Evolutionary conservation across 768 basidiomycete species (phyloP).

Genomic region (Phallus indusiatus): DNA sequence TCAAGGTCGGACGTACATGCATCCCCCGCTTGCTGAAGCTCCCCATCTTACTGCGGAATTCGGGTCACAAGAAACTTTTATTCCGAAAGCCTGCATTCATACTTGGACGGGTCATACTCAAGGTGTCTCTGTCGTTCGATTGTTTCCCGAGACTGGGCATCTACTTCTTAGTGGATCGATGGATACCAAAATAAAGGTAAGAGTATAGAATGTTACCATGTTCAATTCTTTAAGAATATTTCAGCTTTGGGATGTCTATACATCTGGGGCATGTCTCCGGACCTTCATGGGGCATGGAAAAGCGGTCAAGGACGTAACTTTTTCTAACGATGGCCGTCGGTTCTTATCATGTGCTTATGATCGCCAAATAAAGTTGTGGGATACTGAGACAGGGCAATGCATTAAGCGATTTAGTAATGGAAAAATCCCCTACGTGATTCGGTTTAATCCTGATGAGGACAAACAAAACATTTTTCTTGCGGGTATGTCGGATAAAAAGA

Average conservation of each 20-base stretch:
- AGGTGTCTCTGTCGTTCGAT: slow-evolving; percentile 87
- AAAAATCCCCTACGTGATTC: slow-evolving; percentile 92
- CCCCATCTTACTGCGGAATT: slow-evolving; percentile 71
- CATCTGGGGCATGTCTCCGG: slow-evolving; percentile 89
- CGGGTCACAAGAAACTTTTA: slow-evolving; percentile 84
- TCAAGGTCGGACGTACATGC: slow-evolving; percentile 97
- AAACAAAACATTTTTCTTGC: slow-evolving; percentile 95
- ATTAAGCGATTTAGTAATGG: slow-evolving; percentile 95
- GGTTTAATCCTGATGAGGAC: slow-evolving; percentile 93
- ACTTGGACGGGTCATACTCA: slow-evolving; percentile 98
- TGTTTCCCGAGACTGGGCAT: slow-evolving; percentile 91
- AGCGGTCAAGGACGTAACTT: slow-evolving; percentile 92
- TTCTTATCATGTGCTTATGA: slow-evolving; percentile 95
- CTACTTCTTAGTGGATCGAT: slow-evolving; percentile 89
- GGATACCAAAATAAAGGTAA: slow-evolving; percentile 97
- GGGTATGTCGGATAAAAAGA: slow-evolving; percentile 99
- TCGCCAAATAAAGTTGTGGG: slow-evolving; percentile 98
- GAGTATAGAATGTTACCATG: slow-evolving; percentile 12
- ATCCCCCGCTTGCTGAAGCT: slow-evolving; percentile 81
- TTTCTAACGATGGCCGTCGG: slow-evolving; percentile 83
- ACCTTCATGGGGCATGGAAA: slow-evolving; percentile 97
- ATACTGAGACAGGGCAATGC: slow-evolving; percentile 98
- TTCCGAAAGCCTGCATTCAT: slow-evolving; percentile 92
- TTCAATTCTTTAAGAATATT: neutral
- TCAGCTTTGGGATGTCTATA: slow-evolving; percentile 97